These are phyloP conservation scores for Penicillium antarcticum DNA, from an alignment of 495 filamentous ascomycete genomes.

Conservation along the genomic window DNA sequence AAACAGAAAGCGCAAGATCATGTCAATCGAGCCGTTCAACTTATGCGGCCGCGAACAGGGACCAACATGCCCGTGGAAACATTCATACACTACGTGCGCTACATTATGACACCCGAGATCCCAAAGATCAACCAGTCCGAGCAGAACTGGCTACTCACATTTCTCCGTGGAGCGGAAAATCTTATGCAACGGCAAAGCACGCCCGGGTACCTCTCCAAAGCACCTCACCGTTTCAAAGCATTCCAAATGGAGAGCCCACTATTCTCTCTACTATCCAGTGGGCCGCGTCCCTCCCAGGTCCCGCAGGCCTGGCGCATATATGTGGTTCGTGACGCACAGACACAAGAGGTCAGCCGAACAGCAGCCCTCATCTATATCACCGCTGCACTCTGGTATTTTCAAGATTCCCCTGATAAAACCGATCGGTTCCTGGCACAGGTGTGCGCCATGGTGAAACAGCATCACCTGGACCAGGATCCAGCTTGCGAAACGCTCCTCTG, in stretches of 20 bases:
- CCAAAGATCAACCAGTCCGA: conserved; percentile 10
- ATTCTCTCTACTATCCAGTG: conserved; percentile 41
- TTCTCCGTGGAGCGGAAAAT: conserved; percentile 36
- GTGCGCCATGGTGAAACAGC: conserved; percentile 20
- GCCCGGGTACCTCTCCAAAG: conserved; percentile 21
- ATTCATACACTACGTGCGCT: conserved; percentile 40
- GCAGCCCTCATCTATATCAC: conserved; percentile 43
- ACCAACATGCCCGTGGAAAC: conserved; percentile 22
- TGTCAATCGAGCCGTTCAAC: conserved; percentile 28
- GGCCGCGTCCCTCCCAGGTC: conserved; percentile 41
- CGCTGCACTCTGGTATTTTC: conserved; percentile 36
- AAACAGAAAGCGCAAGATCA: conserved; percentile 26
- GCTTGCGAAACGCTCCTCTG: conserved; percentile 45
- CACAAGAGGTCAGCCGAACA: conserved; percentile 40
- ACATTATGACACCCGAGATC: conserved; percentile 23
- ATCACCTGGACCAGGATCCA: conserved; percentile 35
- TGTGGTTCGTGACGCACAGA: conserved; percentile 32
- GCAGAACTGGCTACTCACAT: conserved; percentile 31
- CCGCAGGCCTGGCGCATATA: conserved; percentile 38
- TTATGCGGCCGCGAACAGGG: conserved; percentile 31
- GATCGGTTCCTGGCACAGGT: conserved; percentile 34
- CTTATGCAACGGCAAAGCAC: conserved; percentile 34
- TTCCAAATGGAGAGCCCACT: conserved; percentile 43
- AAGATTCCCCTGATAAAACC: conserved; percentile 30
- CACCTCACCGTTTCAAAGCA: conserved; percentile 28